phyloP scores from a whole-genome alignment of 371 early-diverging fungal species.

The Mucor piriformis region DNA sequence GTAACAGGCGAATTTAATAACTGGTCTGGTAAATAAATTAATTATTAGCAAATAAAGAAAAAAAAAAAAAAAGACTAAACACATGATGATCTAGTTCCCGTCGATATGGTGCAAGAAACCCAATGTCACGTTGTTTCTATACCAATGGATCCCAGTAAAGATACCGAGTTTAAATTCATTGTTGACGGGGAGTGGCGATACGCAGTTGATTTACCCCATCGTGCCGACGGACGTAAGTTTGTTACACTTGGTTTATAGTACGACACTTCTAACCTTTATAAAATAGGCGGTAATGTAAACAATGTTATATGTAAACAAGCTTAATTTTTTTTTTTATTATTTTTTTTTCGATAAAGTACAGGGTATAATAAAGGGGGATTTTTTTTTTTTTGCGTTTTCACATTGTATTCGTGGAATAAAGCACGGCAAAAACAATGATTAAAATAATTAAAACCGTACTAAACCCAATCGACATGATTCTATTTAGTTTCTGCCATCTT shows the following conservation, averaged over 20 bases:
- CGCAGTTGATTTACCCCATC: constrained; percentile 37
- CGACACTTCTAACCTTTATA: no score
- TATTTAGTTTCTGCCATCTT: constrained; percentile 46
- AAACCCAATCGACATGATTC: constrained; percentile 50
- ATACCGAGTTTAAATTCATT: constrained; percentile 44
- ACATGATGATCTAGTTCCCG: constrained; percentile 9
- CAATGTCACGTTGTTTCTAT: constrained; percentile 31
- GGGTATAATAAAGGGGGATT: neutral
- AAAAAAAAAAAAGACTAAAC: neutral
- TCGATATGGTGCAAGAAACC: constrained; percentile 25
- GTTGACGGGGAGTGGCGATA: constrained; percentile 55
- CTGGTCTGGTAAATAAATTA: constrained; percentile 46
- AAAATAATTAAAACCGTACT: constrained; percentile 39
- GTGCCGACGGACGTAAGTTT: constrained; percentile 27
- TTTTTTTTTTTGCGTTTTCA: neutral
- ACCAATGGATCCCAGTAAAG: constrained; percentile 30
- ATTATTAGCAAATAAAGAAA: neutral
- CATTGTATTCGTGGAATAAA: constrained; percentile 15
- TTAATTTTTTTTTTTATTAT: neutral
- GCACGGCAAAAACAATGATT: constrained; percentile 33
- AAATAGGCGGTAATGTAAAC: constrained; percentile 28
- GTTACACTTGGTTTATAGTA: neutral
- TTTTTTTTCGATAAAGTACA: neutral
- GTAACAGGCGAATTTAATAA: constrained; percentile 59
- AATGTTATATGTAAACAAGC: constrained; percentile 20